Percentiles rank a stretch among this genome's conserved stretches.
phyloP scores from a whole-genome alignment of 2,329 filamentous ascomycete species.

The Colletotrichum destructivum region DNA sequence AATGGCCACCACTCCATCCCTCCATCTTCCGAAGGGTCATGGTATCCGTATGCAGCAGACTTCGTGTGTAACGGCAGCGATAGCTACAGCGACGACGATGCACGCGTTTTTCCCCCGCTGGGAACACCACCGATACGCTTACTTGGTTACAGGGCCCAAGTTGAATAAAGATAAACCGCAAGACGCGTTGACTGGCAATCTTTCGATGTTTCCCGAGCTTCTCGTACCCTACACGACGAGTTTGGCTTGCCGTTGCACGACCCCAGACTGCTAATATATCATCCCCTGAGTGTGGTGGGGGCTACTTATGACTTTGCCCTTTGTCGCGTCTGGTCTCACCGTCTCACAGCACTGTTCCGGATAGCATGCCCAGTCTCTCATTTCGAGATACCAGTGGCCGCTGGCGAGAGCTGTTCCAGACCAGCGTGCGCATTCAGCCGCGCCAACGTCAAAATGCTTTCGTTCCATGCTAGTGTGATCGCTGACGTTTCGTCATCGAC shows the following conservation, averaged over 20 bases:
- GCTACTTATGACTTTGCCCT: background rate
- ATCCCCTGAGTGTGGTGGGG: background rate
- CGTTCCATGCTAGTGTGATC: background rate
- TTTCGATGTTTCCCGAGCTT: conserved; percentile 31
- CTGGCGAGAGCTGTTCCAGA: conserved; percentile 5
- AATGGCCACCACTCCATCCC: background rate
- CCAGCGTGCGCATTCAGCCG: background rate
- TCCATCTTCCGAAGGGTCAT: background rate
- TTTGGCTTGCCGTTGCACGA: conserved; percentile 17
- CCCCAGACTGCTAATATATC: conserved; percentile 14
- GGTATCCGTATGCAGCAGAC: background rate
- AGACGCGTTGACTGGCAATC: conserved; percentile 10
- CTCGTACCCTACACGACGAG: conserved; percentile 5
- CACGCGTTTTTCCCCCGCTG: background rate
- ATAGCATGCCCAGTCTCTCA: background rate
- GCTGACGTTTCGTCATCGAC: background rate
- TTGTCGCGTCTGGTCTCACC: conserved; percentile 9
- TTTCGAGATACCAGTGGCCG: background rate
- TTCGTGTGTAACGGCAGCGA: background rate
- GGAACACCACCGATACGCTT: background rate
- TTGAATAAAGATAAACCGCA: conserved; percentile 24
- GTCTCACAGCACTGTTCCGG: background rate
- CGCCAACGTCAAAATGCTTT: conserved; percentile 13
- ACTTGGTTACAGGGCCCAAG: conserved; percentile 2
- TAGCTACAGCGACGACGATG: background rate